A percentile compares a stretch with the other conserved stretches of the same genome.
phyloP scores from a whole-genome alignment of 1,284 basidiomycete genomes.

The Sporisorium exsertum region DNA sequence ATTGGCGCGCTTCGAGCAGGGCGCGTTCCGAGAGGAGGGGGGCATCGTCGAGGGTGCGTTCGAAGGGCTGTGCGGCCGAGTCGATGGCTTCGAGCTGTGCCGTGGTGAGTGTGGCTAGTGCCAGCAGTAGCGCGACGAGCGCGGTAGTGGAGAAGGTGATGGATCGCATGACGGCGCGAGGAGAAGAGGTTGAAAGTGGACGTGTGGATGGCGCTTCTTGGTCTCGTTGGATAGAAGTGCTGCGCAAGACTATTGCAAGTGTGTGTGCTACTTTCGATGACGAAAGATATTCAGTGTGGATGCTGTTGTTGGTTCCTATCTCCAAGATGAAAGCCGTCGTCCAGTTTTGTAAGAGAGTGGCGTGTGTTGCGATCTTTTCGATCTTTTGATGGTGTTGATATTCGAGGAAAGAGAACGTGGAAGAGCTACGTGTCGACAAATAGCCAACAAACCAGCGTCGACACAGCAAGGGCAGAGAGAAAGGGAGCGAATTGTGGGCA shows the following conservation, averaged over 20 bases:
- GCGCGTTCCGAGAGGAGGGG: slow-evolving; percentile 15
- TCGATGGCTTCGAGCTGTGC: slow-evolving; percentile 27
- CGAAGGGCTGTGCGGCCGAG: slow-evolving; percentile 24
- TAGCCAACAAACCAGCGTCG: background rate
- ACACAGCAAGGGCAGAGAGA: background rate
- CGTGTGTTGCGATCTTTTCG: background rate
- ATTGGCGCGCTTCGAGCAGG: slow-evolving; percentile 37
- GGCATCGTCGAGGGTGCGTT: slow-evolving; percentile 24
- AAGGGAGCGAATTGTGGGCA: no score
- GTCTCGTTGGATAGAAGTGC: background rate
- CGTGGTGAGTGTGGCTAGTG: background rate
- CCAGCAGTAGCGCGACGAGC: slow-evolving; percentile 9
- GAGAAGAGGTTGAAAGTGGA: background rate
- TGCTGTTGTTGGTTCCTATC: background rate
- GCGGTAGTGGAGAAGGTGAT: background rate
- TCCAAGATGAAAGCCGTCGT: background rate
- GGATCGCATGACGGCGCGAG: slow-evolving; percentile 17
- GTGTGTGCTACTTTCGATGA: background rate
- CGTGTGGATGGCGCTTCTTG: background rate
- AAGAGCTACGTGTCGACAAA: background rate
- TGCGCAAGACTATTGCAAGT: no score
- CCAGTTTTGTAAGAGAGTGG: background rate
- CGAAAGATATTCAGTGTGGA: background rate
- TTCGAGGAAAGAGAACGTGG: background rate
- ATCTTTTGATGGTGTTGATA: background rate